These are phyloP conservation scores for Ophiostoma triangulosporum DNA, from an alignment of 2,329 filamentous ascomycete genomes.

Conservation along the genomic window DNA sequence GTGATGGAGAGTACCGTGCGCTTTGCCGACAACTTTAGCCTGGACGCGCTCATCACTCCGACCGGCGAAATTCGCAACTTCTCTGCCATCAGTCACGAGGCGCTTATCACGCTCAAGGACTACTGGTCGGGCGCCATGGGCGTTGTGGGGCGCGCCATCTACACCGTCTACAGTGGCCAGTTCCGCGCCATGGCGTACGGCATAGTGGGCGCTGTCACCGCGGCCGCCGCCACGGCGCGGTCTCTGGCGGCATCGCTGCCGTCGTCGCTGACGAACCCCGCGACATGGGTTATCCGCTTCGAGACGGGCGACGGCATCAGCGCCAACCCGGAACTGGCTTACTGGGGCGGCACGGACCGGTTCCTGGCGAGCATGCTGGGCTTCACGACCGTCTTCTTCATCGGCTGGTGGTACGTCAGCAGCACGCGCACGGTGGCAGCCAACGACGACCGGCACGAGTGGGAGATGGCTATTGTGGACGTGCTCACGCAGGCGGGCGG, in stretches of 20 bases:
- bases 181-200: conserved; percentile 19
- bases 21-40: conserved; percentile 35
- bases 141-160: conserved; percentile 24
- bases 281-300: conserved; percentile 46
- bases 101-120: conserved; percentile 46
- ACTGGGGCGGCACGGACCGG: conserved; percentile 53
- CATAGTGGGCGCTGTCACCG: conserved; percentile 14
- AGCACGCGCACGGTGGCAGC: conserved; percentile 42
- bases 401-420: conserved; percentile 68
- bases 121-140: conserved; percentile 31
- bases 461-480: conserved; percentile 70
- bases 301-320: conserved; percentile 25
- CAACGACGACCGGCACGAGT: conserved; percentile 38
- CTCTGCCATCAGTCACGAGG: conserved; percentile 61
- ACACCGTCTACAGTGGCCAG: conserved; percentile 33
- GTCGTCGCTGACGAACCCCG: conserved; percentile 29
- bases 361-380: conserved; percentile 65
- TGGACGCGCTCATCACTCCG: conserved; percentile 37
- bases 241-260: conserved; percentile 22
- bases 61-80: conserved; percentile 58
- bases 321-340: conserved; percentile 45
- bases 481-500: conserved; percentile 84
- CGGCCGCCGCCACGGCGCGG: conserved; percentile 14
- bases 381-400: conserved; percentile 61
- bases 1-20: conserved; percentile 31